Evolutionary conservation across 768 basidiomycete species (phyloP).

Genomic region (Lyophyllum semitale): DNA sequence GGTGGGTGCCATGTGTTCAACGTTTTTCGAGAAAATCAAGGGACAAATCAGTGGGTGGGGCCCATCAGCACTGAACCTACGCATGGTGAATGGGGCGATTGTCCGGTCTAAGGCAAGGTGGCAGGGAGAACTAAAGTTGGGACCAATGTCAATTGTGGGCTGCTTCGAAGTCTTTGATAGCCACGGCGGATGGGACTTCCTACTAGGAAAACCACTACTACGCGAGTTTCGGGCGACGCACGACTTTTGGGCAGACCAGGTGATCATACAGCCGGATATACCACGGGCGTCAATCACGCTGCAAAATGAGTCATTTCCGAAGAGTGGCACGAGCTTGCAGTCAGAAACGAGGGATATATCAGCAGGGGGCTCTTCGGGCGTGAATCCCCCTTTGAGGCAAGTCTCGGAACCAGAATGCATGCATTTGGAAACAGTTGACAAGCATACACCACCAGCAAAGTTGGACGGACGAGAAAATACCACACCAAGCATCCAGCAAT

Average conservation of each 20-base stretch:
- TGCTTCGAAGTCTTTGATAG: conserved; percentile 26
- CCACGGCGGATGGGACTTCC: background rate
- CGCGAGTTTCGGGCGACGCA: background rate
- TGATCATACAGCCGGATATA: background rate
- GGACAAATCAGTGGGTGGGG: conserved; percentile 8
- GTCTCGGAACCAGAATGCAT: no score
- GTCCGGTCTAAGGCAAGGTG: conserved; percentile 20
- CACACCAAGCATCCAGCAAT: no score
- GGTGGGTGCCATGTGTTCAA: background rate
- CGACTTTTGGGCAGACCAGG: background rate
- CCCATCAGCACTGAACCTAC: conserved; percentile 19
- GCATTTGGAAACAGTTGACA: no score
- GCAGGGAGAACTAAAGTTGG: conserved; percentile 20
- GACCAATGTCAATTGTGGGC: background rate
- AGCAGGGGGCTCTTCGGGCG: no score
- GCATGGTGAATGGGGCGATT: conserved; percentile 33
- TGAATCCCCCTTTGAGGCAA: no score
- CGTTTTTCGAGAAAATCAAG: conserved; percentile 16
- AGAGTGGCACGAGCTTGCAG: background rate
- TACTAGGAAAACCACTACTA: background rate
- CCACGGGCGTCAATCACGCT: background rate
- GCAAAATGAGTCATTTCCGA: background rate
- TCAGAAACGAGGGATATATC: no score
- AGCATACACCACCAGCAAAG: no score
- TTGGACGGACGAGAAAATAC: no score